A percentile compares a stretch with the other conserved stretches of the same genome.
phyloP scores from a whole-genome alignment of 208 protist species.

The Trypanosoma rangeli region DNA sequence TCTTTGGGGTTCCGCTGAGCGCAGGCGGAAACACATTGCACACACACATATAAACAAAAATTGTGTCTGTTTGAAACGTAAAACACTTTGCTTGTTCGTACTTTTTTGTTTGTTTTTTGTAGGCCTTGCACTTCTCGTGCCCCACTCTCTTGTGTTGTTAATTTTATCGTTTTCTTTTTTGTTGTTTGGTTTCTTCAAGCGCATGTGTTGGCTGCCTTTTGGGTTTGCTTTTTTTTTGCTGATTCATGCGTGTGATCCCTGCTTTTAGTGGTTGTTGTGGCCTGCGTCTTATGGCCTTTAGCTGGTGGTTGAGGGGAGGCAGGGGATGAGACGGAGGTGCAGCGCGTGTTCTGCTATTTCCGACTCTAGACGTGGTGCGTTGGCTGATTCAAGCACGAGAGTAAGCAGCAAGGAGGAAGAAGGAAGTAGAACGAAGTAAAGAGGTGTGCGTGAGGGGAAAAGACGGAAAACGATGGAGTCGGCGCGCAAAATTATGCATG shows the following conservation, averaged over 20 bases:
- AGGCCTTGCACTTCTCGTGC: constrained; percentile 13
- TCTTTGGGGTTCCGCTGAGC: constrained; percentile 3
- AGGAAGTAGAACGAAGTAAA: too few relatives aligned
- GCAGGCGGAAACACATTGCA: neutral
- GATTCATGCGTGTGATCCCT: too few relatives aligned
- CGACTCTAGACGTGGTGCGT: too few relatives aligned
- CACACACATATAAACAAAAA: neutral
- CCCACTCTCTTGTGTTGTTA: neutral
- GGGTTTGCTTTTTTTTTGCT: neutral
- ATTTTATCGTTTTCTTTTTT: constrained; percentile 21
- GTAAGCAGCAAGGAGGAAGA: too few relatives aligned
- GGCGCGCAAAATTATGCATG: constrained; percentile 12
- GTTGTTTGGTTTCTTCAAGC: neutral
- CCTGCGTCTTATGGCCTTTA: too few relatives aligned
- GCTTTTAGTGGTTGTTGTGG: too few relatives aligned
- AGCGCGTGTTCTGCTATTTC: too few relatives aligned
- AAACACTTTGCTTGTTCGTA: neutral
- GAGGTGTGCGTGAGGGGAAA: constrained; percentile 16
- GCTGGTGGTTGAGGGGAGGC: too few relatives aligned
- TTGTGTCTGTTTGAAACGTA: neutral
- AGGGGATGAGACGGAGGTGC: too few relatives aligned
- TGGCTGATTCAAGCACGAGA: too few relatives aligned
- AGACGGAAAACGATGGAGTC: constrained; percentile 18
- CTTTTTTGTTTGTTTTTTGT: constrained; percentile 14
- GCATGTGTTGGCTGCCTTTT: neutral